Evolutionary conservation across 805 yeast species (phyloP), one percentile per base, ranked within the genome.

Genomic region (Kluyveromyces dobzhanskii): DNA sequence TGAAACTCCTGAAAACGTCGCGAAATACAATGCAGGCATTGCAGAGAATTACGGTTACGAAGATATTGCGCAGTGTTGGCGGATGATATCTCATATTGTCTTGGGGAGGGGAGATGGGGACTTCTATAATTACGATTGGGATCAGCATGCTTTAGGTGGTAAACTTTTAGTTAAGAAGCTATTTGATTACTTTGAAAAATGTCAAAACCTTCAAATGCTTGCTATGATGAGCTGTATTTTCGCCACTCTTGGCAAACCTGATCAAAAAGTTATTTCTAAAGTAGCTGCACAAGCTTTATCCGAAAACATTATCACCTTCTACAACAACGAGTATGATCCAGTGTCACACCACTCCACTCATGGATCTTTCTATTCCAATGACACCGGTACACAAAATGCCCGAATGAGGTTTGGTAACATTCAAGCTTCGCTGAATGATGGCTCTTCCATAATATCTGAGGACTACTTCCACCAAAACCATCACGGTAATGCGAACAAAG

Each of bases 211-310:
- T 19, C 97, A 90, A 57, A 85, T 90, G 95, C 64, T 88, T 17
- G 95, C 94, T 1, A 83, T 85, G 86, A 59, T 87, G 47, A 75
- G 90, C 3, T 85, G 95, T 59, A 69, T 85, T 4, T 60, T 84
- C 3, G 40, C 32, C 23, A 35, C 16, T 12, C 44, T 35, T 16
- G 32, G 41, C 2, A 30, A 17, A 17, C 34, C 34, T 1, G 37
- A 13, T 12, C 18, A 34, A 12, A 26, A 14, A n/a, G 3, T 4
- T 4, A 9, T 4, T 17, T 11, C 6, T 11, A 9, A 10, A 11
- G 7, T 11, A 17, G 21, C 8, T 11, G 8, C 18, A 5, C 18
- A 6, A 10, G 19, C 18, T 30, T 9, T 17, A 16, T 30, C 21
- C 18, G 39, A 37, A 30, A 39, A 32, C 19, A 23, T 37, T 14